Base-by-base conservation (phyloP, 2,329 filamentous ascomycete genomes). In the Venturia pyrina region DNA sequence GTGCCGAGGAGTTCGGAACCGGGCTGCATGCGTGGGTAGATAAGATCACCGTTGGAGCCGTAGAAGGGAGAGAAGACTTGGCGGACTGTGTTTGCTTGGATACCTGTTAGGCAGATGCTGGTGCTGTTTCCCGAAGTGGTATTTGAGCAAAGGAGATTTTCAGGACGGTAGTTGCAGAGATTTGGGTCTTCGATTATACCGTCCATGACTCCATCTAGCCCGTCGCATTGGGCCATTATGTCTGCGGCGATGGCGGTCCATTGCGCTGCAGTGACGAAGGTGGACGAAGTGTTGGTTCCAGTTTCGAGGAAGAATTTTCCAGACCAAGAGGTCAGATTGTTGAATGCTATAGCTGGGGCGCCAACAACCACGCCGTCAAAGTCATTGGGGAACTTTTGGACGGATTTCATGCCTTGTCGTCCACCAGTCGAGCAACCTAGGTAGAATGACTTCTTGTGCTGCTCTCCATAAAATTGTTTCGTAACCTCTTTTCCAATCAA, bases 141-240 rank as follows among this genome's bases (percentile, higher is more conserved):
- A 24, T 13, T 32, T 8, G 53, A 56, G 50, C 78, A 80, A 40
- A 75, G 67, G 17, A 80, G 72, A 3, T 72, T 71, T 48, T 76
- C 73, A n/a, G 79, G 78, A 43, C 75, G 71, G 69, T 79, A 80
- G 32, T 75, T 68, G 72, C 80, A 82, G n/a, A 76, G 72, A 10
- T 73, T 73, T 2, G 80, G 76, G 68, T 80, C 77, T 69, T 81
- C 79, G 40, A 82, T 72, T 64, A 82, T 78, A 8, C 79, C 79
- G 70, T 84, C 82, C 8, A 73, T 71, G 11, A 77, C 76, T n/a
- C 80, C 79, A 68, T 84, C 82, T 6, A 82, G 72, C 2, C 70
- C 70, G 68, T 84, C 82, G 70, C 82, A 84, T 70, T 83, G 81
- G 11, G 74, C 73, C 44, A 83, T 68, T 40, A 81, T 73, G 62